A percentile compares a stretch with the other conserved stretches of the same genome.
These are phyloP conservation scores for Bassia scoparia DNA, from an alignment of 148 eudicot species.

Conservation along the genomic window DNA sequence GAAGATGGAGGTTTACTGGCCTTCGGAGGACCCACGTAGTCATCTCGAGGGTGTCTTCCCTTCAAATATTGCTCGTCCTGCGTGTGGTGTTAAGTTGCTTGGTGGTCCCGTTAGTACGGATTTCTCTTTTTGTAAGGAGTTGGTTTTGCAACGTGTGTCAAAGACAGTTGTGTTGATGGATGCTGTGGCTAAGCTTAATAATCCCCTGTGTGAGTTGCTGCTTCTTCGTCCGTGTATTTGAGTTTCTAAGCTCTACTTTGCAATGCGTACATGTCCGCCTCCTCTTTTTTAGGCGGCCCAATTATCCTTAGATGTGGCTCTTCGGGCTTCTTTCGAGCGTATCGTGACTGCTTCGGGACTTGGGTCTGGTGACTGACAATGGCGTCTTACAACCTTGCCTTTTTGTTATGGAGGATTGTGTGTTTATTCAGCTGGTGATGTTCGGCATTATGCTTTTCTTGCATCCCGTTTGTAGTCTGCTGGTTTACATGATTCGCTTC, in stretches of 20 bases:
- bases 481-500: not conserved
- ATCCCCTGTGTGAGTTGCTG: not conserved
- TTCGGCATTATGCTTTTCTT: not conserved
- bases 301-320: not conserved
- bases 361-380: not conserved
- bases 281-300: not conserved
- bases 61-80: constrained; percentile 3
- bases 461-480: not conserved
- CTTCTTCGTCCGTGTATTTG: not conserved
- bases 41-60: not conserved
- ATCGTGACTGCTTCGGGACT: not conserved
- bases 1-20: not conserved
- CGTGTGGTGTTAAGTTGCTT: not conserved
- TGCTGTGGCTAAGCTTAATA: too few relatives aligned
- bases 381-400: not conserved
- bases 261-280: not conserved
- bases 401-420: not conserved
- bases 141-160: not conserved
- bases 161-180: constrained; percentile 1
- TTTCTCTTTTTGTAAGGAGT: not conserved
- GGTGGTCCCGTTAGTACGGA: not conserved
- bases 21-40: not conserved
- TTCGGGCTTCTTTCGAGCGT: not conserved
- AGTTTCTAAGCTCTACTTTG: not conserved
- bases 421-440: not conserved